These are phyloP conservation scores for Daldinia loculata DNA, from an alignment of 495 filamentous ascomycete species.

Conservation along the genomic window DNA sequence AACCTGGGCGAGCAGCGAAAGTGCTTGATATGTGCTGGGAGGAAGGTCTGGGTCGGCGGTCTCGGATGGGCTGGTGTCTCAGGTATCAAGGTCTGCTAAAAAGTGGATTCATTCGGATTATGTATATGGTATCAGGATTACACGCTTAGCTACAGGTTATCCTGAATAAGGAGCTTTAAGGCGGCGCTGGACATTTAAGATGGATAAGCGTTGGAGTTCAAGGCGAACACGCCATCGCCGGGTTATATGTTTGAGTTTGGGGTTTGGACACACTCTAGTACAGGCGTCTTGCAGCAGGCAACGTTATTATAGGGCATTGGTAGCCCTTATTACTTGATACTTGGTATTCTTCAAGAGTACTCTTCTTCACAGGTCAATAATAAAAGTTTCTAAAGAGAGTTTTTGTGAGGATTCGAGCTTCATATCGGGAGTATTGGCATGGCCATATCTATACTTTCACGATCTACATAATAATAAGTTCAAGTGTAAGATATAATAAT, in stretches of 20 bases:
- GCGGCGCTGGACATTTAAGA: background rate
- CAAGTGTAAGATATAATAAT: too few species aligned
- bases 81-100: conserved; percentile 19
- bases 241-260: background rate
- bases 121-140: background rate
- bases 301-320: background rate
- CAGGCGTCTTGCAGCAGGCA: background rate
- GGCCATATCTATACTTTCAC: background rate
- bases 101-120: background rate
- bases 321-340: background rate
- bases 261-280: background rate
- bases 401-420: background rate
- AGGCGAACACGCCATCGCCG: background rate
- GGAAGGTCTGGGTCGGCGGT: conserved; percentile 41
- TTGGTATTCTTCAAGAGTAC: background rate
- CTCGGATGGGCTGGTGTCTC: conserved; percentile 34
- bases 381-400: background rate
- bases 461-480: background rate
- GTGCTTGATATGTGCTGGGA: conserved; percentile 56
- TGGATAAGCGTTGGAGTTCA: conserved; percentile 13
- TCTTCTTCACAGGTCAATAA: too few species aligned
- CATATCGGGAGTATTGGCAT: background rate
- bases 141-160: background rate
- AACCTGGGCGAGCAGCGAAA: conserved; percentile 54
- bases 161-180: background rate